A percentile compares a stretch with the other conserved stretches of the same genome.
Conservation (phyloP, 768 basidiomycete species). For the Multifurca ochricompacta region DNA sequence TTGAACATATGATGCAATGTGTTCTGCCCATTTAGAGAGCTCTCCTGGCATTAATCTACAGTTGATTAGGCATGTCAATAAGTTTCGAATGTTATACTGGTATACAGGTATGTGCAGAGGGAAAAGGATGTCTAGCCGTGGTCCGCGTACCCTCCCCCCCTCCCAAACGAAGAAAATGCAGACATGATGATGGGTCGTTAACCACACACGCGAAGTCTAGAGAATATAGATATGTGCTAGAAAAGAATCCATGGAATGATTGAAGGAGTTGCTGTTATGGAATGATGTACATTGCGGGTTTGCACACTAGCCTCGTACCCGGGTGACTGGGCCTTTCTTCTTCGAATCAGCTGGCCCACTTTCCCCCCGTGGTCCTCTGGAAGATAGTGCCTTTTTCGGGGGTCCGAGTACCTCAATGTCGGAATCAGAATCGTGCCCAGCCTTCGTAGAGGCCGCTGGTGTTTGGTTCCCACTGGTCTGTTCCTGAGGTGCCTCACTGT, state of each 20-base stretch:
- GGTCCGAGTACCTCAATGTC: conserved; percentile 17
- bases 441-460: conserved; percentile 10
- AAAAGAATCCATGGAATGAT: not conserved
- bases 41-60: conserved; percentile 7
- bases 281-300: not conserved
- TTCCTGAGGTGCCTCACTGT: conserved; percentile 1
- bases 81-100: conserved; percentile 11
- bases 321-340: conserved; percentile 5
- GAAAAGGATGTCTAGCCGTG: not conserved
- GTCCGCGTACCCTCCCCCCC: not conserved
- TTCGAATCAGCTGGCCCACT: not conserved
- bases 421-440: conserved; percentile 14
- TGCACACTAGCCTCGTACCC: not conserved
- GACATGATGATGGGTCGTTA: not conserved
- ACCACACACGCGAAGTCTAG: not conserved
- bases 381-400: not conserved
- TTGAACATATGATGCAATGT: not conserved
- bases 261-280: not conserved
- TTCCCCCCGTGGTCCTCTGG: not conserved
- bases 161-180: not conserved
- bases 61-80: conserved; percentile 10
- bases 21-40: conserved; percentile 2
- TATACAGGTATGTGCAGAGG: conserved; percentile 16
- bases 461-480: conserved; percentile 4
- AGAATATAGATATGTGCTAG: not conserved